phyloP scores from a whole-genome alignment of 2,329 filamentous ascomycete species.

The Alternaria gansuensis region DNA sequence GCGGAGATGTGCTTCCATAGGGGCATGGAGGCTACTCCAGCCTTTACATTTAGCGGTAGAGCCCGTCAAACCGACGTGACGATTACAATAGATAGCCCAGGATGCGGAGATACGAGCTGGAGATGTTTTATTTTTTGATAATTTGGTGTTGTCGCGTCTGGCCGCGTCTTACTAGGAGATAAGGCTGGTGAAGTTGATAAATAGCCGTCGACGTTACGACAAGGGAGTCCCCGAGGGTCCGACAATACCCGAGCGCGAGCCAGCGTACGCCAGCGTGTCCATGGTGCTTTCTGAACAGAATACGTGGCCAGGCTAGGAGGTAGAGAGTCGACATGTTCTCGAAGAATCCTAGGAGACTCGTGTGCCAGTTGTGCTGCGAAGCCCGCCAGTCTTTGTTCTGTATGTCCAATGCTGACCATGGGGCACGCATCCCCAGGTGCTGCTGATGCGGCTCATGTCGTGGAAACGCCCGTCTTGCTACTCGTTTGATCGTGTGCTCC shows the following conservation, averaged over 20 bases:
- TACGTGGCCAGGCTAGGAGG: conserved; percentile 6
- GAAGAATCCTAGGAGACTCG: not conserved
- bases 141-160: conserved; percentile 30
- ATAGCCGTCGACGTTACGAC: conserved; percentile 24
- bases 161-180: conserved; percentile 23
- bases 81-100: conserved; percentile 19
- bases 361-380: conserved; percentile 7
- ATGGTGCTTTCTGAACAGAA: conserved; percentile 11
- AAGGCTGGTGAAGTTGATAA: conserved; percentile 23
- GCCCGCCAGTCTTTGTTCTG: conserved; percentile 14
- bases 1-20: conserved; percentile 10
- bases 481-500: conserved; percentile 6
- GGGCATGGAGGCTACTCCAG: conserved; percentile 18
- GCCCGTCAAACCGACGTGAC: conserved; percentile 5
- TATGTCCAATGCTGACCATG: conserved; percentile 9
- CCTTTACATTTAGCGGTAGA: conserved; percentile 1
- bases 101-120: conserved; percentile 22
- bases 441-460: conserved; percentile 13
- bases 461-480: not conserved
- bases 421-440: conserved; percentile 2
- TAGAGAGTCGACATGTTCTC: conserved; percentile 6
- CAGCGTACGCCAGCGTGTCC: conserved; percentile 11
- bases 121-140: conserved; percentile 21
- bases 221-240: conserved; percentile 13
- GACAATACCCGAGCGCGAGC: conserved; percentile 27